Evolutionary conservation across 148 eudicot genomes (phyloP), one percentile per base, ranked within the genome.

Genomic region (Persicaria maculosa): DNA sequence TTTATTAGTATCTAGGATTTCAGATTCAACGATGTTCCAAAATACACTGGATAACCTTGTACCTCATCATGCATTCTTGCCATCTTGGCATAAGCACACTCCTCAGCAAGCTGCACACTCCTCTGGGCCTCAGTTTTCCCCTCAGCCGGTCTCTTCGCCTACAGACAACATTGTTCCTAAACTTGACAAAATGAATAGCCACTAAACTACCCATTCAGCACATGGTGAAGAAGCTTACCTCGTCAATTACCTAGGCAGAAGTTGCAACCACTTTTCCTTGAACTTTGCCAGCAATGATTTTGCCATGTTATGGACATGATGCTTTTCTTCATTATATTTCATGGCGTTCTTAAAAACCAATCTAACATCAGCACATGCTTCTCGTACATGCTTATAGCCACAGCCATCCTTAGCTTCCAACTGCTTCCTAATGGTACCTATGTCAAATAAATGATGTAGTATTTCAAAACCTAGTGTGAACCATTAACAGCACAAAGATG

Each of bases 321-420:
- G 83, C 77, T 78, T 86, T 79, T 91, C 93, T 76, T 89, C 97
- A 78, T 93, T 93, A 86, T 93, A 93, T 72, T 86, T 85, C 97
- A 93, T 87, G 9, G 98, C 98, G 74, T 93, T 93, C 72, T 83
- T 74, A 55, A 93, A 89, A 48, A 91, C 83, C 84, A 93, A 77
- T 72, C 89, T 88, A 53, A 91, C 86, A 79, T 93, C 98, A 75
- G 94, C 85, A 83, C 81, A 88, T 72, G 89, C 86, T 69, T 93
- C 97, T n/a, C 88, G 85, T 53, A 93, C 97, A 84, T 91, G 90
- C 76, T 85, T 91, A 79, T 93, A 93, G 50, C 86, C 90, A 80
- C 82, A 68, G 64, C 86, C 87, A 74, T 93, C 94, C 80, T 86
- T 90, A 50, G 90, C 90, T 78, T 93, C 98, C 97, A 93, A 89